phyloP scores from a whole-genome alignment of 495 filamentous ascomycete species.

The Viridothelium virens region DNA sequence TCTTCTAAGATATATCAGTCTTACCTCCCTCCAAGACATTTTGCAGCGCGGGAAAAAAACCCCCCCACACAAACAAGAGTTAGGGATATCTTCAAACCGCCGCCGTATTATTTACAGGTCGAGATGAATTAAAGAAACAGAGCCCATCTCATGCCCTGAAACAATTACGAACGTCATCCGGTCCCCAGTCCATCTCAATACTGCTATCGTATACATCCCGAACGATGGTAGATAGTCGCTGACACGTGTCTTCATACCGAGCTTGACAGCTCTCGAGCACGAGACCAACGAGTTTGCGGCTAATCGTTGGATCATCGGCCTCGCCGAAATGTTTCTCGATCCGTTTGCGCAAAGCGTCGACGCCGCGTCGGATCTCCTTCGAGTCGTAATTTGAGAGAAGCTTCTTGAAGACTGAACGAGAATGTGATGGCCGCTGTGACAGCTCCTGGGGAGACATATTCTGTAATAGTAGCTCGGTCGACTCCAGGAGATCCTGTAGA shows the following conservation, averaged over 20 bases:
- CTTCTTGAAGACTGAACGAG: slow-evolving; percentile 74
- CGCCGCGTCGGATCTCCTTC: slow-evolving; percentile 74
- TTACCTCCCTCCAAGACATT: background rate
- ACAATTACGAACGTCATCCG: background rate
- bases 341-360: slow-evolving; percentile 76
- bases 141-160: background rate
- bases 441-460: slow-evolving; percentile 44
- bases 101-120: background rate
- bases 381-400: slow-evolving; percentile 67
- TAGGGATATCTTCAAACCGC: background rate
- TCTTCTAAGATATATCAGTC: background rate
- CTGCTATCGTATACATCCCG: slow-evolving; percentile 45
- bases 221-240: slow-evolving; percentile 58
- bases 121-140: background rate
- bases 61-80: background rate
- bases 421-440: slow-evolving; percentile 68
- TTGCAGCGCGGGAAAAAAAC: background rate
- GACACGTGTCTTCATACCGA: slow-evolving; percentile 65
- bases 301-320: slow-evolving; percentile 63
- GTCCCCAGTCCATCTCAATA: slow-evolving; percentile 2
- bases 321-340: slow-evolving; percentile 96
- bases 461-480: slow-evolving; percentile 61
- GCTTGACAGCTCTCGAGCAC: slow-evolving; percentile 75
- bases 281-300: slow-evolving; percentile 60
- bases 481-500: slow-evolving; percentile 72